Evolutionary conservation across 2,329 filamentous ascomycete genomes (phyloP).

Genomic region (Verticillium albo-atrum): DNA sequence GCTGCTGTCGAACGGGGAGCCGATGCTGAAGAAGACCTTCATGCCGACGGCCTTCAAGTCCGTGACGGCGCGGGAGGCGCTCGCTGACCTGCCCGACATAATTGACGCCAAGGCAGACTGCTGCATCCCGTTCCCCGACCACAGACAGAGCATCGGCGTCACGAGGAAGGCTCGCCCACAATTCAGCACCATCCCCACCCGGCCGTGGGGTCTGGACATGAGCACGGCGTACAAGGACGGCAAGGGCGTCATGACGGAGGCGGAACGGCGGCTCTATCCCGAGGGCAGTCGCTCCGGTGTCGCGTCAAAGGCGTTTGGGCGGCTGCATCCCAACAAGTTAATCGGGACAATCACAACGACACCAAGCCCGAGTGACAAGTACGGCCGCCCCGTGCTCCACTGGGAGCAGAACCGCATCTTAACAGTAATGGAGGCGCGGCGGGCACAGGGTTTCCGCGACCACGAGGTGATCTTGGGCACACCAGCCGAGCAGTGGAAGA

Average conservation of each 20-base stretch:
- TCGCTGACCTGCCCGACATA: slow-evolving; percentile 57
- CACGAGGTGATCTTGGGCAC: slow-evolving; percentile 64
- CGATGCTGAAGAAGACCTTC: slow-evolving; percentile 50
- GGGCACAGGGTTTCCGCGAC: slow-evolving; percentile 68
- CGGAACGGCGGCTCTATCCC: slow-evolving; percentile 36
- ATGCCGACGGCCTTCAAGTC: slow-evolving; percentile 56
- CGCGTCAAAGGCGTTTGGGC: slow-evolving; percentile 41
- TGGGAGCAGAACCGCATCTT: slow-evolving; percentile 60
- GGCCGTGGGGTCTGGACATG: slow-evolving; percentile 52
- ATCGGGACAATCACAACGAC: slow-evolving; percentile 61
- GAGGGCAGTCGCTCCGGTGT: not conserved
- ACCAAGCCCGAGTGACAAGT: slow-evolving; percentile 45
- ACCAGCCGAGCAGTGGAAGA: slow-evolving; percentile 51
- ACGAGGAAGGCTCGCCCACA: slow-evolving; percentile 35
- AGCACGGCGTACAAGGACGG: slow-evolving; percentile 37
- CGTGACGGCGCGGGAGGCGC: slow-evolving; percentile 48
- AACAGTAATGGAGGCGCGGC: slow-evolving; percentile 61
- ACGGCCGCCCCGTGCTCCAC: slow-evolving; percentile 54
- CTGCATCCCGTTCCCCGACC: slow-evolving; percentile 65
- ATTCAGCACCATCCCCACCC: slow-evolving; percentile 54
- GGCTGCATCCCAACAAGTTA: slow-evolving; percentile 46
- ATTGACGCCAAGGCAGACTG: slow-evolving; percentile 56
- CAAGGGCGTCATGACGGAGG: slow-evolving; percentile 27
- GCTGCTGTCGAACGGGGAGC: slow-evolving; percentile 51
- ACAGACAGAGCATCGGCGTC: slow-evolving; percentile 45